Percentiles rank a stretch among this genome's conserved stretches.
phyloP scores from a whole-genome alignment of 306 rosid genomes.

The Ochetophila trinervis region DNA sequence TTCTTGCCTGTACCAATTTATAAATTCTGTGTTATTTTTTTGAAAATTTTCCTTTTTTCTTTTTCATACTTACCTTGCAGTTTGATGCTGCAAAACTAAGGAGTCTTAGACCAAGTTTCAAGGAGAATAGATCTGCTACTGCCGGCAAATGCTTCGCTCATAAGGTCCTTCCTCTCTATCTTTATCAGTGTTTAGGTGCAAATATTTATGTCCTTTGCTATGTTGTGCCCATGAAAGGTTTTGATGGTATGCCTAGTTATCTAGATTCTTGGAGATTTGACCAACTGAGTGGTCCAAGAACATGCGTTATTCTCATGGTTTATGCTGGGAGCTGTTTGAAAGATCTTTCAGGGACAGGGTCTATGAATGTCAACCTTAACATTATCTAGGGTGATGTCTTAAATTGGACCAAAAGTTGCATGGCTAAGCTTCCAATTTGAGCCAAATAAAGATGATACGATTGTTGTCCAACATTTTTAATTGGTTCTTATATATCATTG shows the following conservation, averaged over 20 bases:
- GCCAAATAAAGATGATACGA: not conserved
- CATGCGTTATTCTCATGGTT: not conserved
- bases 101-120: slow-evolving; percentile 83
- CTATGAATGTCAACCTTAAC: not conserved
- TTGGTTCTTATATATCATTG: not conserved
- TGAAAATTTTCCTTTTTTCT: slow-evolving; percentile 17
- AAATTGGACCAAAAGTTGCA: not conserved
- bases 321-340: not conserved
- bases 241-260: not conserved
- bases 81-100: slow-evolving; percentile 81
- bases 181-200: not conserved
- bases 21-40: too few species aligned
- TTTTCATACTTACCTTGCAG: slow-evolving; percentile 36
- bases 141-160: slow-evolving; percentile 94
- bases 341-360: not conserved
- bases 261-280: not conserved
- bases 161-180: slow-evolving; percentile 48
- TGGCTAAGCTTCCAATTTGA: not conserved
- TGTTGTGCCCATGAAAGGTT: not conserved
- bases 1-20: not conserved
- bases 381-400: not conserved
- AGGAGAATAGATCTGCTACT: slow-evolving; percentile 68
- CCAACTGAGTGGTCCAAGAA: not conserved
- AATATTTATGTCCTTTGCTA: not conserved
- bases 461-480: too few species aligned